phyloP scores from a whole-genome alignment of 495 filamentous ascomycete genomes.

The Podospora comata region DNA sequence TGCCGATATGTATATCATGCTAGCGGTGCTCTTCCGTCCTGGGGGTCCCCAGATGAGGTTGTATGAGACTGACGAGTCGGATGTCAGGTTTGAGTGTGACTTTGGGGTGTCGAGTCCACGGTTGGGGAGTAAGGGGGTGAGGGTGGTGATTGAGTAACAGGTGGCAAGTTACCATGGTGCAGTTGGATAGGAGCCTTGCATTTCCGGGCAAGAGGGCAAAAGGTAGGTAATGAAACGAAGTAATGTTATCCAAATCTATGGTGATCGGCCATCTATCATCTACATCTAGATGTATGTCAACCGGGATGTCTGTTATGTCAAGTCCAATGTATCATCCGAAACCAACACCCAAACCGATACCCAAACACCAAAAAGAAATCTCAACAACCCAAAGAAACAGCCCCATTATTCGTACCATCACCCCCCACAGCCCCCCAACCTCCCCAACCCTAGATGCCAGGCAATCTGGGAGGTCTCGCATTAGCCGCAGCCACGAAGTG shows the following conservation, averaged over 20 bases:
- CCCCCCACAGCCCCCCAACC: neutral
- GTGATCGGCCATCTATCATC: neutral
- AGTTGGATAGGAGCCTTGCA: no score
- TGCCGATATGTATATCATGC: conserved; percentile 8
- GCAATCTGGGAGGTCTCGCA: conserved; percentile 18
- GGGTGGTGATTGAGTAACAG: neutral
- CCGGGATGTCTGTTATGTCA: neutral
- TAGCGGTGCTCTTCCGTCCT: conserved; percentile 1
- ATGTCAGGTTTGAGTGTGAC: conserved; percentile 10
- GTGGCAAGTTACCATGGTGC: no score
- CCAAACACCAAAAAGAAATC: neutral
- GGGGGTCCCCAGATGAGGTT: neutral
- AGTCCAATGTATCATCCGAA: neutral
- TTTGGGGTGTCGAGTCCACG: conserved; percentile 6
- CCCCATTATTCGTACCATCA: neutral
- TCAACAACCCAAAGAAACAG: no score
- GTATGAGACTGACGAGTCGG: conserved; percentile 8
- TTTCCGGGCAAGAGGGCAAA: no score
- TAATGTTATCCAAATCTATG: neutral
- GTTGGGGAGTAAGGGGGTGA: conserved; percentile 8
- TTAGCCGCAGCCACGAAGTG: conserved; percentile 30
- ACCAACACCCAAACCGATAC: neutral
- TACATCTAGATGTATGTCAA: neutral
- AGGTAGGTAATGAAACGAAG: no score
- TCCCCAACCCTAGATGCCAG: neutral